Base-by-base conservation (phyloP, 78 protist species). In the Dictyostelium brefeldianum region DNA sequence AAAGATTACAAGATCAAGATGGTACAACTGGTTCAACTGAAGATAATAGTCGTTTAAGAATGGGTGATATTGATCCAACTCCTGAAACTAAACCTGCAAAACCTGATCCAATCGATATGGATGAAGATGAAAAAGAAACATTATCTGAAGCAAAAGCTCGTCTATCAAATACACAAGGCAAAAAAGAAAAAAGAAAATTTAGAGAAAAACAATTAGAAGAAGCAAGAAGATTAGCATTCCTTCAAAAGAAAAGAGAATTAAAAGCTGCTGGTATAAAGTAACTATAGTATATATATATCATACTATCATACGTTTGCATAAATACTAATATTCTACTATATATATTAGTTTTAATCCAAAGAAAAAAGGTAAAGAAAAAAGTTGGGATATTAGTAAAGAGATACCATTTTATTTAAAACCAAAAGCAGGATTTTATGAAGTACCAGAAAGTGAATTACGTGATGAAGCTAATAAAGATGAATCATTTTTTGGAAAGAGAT, bases 101-200 rank as follows among this genome's bases (percentile, higher is more conserved):
- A 7, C 99, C 99, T 0, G 99, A 99, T 81, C 99, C 99, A 4
- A 97, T 98, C 5, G 99, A 99, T 89, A 98, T 99, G 99, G 99
- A 98, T 87, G 99, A 99, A 51, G 99, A 98, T 54, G 99, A 99
- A 90, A 98, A 98, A 91, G 99, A 99, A 71, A 98, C 99, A 98
- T 95, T 99, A 15, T 62, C 96, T 8, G 99, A 98, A 84, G 99
- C 99, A 8, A 93, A 99, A 9, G 99, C 99, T 10, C 97, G 99
- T 51, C 98, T 99, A 10, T 99, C 99, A 7, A 99, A 99, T 97
- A 99, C 99, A 2, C 94, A 96, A 53, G 99, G 99, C 41, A 99
- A 99, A 83, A 99, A 99, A 82, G 99, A 99, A 27, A 98, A 98
- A 89, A 94, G 99, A 12, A 96, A 98, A 94, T 99, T 99, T 47